A percentile compares a stretch with the other conserved stretches of the same genome.
phyloP scores from a whole-genome alignment of 371 early-diverging fungal species.

The Conidiobolus incongruus region DNA sequence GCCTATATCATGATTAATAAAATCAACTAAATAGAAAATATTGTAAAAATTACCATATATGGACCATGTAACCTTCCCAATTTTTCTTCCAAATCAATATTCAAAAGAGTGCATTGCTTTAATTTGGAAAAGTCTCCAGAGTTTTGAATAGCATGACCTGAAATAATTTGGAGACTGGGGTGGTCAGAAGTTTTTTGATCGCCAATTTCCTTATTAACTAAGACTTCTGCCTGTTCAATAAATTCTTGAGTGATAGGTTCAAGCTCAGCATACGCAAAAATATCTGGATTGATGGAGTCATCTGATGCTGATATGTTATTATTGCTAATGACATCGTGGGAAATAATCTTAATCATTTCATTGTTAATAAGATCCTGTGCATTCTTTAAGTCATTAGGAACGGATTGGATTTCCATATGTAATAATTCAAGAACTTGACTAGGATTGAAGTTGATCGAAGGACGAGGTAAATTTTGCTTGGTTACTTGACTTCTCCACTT shows the following conservation, averaged over 20 bases:
- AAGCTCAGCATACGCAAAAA: slow-evolving; percentile 1
- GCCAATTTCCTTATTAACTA: slow-evolving; percentile 10
- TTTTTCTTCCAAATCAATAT: slow-evolving; percentile 10
- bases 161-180: too few species aligned
- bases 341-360: slow-evolving; percentile 10
- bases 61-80: slow-evolving; percentile 61
- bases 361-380: too few species aligned
- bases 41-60: slow-evolving; percentile 12
- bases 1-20: slow-evolving; percentile 7
- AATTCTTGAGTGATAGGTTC: slow-evolving; percentile 6
- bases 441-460: slow-evolving; percentile 16
- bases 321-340: slow-evolving; percentile 21
- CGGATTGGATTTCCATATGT: neutral
- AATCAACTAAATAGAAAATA: neutral
- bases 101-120: too few species aligned
- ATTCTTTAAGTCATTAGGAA: neutral
- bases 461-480: slow-evolving; percentile 58
- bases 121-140: too few species aligned
- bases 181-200: too few species aligned
- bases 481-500: slow-evolving; percentile 26
- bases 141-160: too few species aligned
- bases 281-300: slow-evolving; percentile 16
- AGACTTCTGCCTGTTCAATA: slow-evolving; percentile 9
- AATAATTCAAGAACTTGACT: neutral
- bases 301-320: slow-evolving; percentile 14